phyloP scores from a whole-genome alignment of 257 asterid genomes.

The Nicotiana tomentosiformis region DNA sequence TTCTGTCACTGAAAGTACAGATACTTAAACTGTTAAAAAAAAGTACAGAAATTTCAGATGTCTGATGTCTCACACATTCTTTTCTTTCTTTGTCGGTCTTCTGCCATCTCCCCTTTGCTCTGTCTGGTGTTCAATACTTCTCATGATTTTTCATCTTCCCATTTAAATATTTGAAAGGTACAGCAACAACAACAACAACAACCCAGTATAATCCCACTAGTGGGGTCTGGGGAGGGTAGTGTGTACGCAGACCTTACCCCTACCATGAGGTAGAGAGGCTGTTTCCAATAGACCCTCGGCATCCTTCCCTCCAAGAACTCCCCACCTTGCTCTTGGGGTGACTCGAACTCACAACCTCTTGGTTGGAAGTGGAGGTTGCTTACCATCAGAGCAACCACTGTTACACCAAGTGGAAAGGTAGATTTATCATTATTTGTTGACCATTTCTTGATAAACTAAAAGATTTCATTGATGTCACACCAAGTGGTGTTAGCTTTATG shows the following conservation, averaged over 20 bases:
- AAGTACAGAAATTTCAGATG: neutral
- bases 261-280: too few relatives aligned
- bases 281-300: too few relatives aligned
- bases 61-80: neutral
- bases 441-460: neutral
- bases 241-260: too few relatives aligned
- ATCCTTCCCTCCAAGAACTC: too few relatives aligned
- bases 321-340: too few relatives aligned
- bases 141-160: neutral
- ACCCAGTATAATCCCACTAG: too few relatives aligned
- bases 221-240: too few relatives aligned
- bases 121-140: neutral
- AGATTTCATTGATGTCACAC: neutral
- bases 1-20: neutral
- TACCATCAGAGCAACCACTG: too few relatives aligned
- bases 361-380: too few relatives aligned
- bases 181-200: too few relatives aligned
- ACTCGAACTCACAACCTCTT: too few relatives aligned
- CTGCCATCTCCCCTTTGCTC: neutral
- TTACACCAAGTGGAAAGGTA: neutral
- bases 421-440: neutral
- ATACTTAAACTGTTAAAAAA: neutral
- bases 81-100: neutral
- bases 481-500: neutral
- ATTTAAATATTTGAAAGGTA: neutral